Conservation (phyloP, 768 basidiomycete genomes). For the Serendipita indica region DNA sequence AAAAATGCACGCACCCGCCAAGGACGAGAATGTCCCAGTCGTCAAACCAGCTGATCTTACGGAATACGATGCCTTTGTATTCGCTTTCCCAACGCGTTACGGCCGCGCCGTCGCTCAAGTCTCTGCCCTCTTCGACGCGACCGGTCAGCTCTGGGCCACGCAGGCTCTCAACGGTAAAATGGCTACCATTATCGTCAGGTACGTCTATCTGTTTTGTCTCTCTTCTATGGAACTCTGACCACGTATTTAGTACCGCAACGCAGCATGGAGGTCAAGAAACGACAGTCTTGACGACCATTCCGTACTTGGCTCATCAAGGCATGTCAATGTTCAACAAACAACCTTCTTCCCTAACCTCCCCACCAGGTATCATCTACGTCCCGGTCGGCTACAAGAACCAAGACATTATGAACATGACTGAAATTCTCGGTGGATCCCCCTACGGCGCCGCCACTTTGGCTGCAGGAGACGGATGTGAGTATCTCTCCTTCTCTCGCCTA, state of each 20-base stretch:
- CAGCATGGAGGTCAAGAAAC: slow-evolving; percentile 24
- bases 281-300: not conserved
- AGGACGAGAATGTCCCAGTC: slow-evolving; percentile 51
- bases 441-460: slow-evolving; percentile 9
- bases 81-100: slow-evolving; percentile 69
- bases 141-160: slow-evolving; percentile 46
- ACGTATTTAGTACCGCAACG: slow-evolving; percentile 20
- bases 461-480: not conserved
- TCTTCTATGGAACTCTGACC: too few species aligned
- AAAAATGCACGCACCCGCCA: slow-evolving; percentile 56
- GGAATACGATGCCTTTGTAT: slow-evolving; percentile 56
- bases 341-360: not conserved
- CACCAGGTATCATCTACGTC: slow-evolving; percentile 30
- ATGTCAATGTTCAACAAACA: not conserved
- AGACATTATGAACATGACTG: slow-evolving; percentile 30
- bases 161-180: slow-evolving; percentile 24
- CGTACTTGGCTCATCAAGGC: not conserved
- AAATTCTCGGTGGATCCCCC: slow-evolving; percentile 40
- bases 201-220: too few species aligned
- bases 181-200: slow-evolving; percentile 23
- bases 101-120: slow-evolving; percentile 64
- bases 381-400: slow-evolving; percentile 53
- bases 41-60: slow-evolving; percentile 40
- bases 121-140: slow-evolving; percentile 53
- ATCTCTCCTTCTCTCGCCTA: not conserved